Evolutionary conservation across 192 early-diverging fungal genomes (phyloP), one percentile per base, ranked within the genome.

Genomic region (Piromyces sp.): DNA sequence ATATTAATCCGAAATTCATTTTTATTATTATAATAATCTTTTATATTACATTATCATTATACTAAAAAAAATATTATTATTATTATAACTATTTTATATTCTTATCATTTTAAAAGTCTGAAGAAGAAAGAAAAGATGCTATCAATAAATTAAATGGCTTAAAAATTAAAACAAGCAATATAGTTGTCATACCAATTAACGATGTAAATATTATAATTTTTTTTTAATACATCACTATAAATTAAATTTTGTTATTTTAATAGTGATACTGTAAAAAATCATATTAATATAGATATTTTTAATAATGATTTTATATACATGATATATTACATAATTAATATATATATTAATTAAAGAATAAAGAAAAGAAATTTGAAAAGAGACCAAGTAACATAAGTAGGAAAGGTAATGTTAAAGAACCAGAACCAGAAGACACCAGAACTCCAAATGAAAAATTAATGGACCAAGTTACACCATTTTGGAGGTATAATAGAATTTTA

Each of bases 381-480:
- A 83, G 37, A 81, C n/a, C 30, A 82, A 78, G 33, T 31, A 30
- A 40, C 29, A 80, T 30, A 80, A 81, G 28, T 68, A 31, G 37
- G 68, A 79, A 78, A 81, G 30, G 51, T 80, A 79, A 33, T 15
- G 30, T 33, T n/a, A 82, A 82, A 28, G 82, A 82, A 38, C 36
- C 30, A 17, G 68, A 30, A 30, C 79, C 38, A 30, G 68, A 79
- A 19, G 89, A 92, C 83, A 80, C 82, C 28, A 86, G 88, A 37
- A 87, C 90, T 11, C 90, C 92, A 14, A 83, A 86, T 37, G 93
- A 94, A 83, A 84, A 85, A 38, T 83, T 94, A 36, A 87, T 88
- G 30, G 91, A 93, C 84, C 92, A 94, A 86, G 90, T 93, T 26
- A 94, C 92, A 0, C 92, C 93, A 31, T 86, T 93, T 30, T 88